Percentiles rank a stretch among this genome's conserved stretches.
Conservation (phyloP, 306 rosid genomes). For the Cucurbita argyrosperma region DNA sequence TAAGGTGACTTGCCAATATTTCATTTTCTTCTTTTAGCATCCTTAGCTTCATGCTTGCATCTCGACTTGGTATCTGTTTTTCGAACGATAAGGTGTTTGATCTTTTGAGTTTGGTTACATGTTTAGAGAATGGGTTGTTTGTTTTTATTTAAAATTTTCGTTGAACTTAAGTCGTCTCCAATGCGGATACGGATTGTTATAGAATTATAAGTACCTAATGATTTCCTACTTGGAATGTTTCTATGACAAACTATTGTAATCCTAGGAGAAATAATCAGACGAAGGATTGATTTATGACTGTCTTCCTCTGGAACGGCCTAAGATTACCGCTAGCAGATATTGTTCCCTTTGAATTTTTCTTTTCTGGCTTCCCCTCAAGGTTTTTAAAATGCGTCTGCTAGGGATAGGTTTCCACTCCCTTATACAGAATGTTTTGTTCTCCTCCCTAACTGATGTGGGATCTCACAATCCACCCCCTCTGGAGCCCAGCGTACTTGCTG, state of each 20-base stretch:
- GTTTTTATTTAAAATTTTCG: neutral
- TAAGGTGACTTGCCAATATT: slow-evolving; percentile 29
- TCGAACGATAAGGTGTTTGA: neutral
- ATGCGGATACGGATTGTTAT: neutral
- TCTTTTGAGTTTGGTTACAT: neutral
- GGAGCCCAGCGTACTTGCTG: too few species aligned
- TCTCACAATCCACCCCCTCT: too few species aligned
- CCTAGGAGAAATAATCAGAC: neutral
- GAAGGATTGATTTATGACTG: neutral
- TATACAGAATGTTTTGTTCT: too few species aligned
- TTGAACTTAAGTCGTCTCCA: neutral
- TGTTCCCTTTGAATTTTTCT: too few species aligned
- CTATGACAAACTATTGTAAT: neutral
- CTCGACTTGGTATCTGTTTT: neutral
- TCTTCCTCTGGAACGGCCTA: too few species aligned
- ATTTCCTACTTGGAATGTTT: neutral
- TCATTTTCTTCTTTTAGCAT: neutral
- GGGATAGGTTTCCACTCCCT: too few species aligned
- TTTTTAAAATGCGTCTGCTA: too few species aligned
- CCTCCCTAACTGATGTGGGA: too few species aligned
- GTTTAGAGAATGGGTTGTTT: neutral
- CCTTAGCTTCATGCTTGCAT: neutral
- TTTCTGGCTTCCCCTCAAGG: too few species aligned
- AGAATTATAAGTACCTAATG: neutral
- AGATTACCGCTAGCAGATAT: too few species aligned